Evolutionary conservation across 768 basidiomycete genomes (phyloP).

Genomic region (Boletus speciosus): DNA sequence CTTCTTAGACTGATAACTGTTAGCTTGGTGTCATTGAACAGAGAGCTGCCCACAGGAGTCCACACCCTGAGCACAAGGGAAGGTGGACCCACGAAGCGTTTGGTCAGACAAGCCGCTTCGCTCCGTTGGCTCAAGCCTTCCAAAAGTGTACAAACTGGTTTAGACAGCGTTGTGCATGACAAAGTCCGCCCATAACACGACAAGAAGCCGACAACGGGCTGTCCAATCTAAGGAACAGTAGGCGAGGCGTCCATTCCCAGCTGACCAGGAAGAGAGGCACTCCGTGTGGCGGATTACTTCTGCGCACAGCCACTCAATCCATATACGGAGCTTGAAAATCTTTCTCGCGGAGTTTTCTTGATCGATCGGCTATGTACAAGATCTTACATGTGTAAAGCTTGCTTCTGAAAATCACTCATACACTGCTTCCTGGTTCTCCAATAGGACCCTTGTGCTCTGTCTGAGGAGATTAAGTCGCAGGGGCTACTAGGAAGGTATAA

Average conservation of each 20-base stretch:
- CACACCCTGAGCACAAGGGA: conserved; percentile 4
- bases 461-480: not conserved
- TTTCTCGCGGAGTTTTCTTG: not conserved
- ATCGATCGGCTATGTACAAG: not conserved
- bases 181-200: not conserved
- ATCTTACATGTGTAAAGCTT: too few relatives aligned
- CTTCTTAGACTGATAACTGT: too few relatives aligned
- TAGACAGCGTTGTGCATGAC: not conserved
- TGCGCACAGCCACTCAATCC: not conserved
- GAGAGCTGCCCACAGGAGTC: not conserved
- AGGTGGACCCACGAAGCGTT: conserved; percentile 21
- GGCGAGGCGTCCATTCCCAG: not conserved
- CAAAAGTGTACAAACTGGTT: conserved; percentile 16
- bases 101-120: conserved; percentile 8
- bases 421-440: not conserved
- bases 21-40: not conserved
- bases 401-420: not conserved
- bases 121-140: conserved; percentile 8
- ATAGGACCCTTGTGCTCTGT: not conserved
- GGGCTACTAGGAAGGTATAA: conserved; percentile 1
- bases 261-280: not conserved
- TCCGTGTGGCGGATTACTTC: not conserved
- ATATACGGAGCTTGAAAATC: not conserved
- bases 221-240: not conserved
- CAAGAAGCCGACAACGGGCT: not conserved